These are phyloP conservation scores for Termitomyces sp. DNA, from an alignment of 768 basidiomycete genomes.

Conservation along the genomic window DNA sequence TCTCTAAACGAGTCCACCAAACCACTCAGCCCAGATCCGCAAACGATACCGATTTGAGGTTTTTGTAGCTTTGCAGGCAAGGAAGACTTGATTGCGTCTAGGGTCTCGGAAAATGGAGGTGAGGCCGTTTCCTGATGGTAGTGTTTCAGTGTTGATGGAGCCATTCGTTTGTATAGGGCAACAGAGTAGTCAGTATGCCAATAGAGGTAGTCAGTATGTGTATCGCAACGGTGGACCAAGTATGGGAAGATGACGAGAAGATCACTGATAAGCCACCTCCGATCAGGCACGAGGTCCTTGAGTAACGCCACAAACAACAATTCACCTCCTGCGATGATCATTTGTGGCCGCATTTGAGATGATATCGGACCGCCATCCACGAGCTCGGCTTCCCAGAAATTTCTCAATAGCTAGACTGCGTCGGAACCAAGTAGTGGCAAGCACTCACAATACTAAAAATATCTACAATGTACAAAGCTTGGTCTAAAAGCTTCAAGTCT, in stretches of 20 bases:
- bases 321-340: too few species aligned
- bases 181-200: not conserved
- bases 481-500: not conserved
- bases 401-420: too few species aligned
- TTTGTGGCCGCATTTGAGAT: not conserved
- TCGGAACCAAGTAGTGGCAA: not conserved
- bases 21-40: slow-evolving; percentile 81
- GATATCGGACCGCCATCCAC: not conserved
- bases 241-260: not conserved
- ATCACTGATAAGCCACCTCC: not conserved
- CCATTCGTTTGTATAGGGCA: not conserved
- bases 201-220: not conserved
- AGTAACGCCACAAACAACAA: too few species aligned
- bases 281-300: not conserved
- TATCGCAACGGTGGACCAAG: not conserved
- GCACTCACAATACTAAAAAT: not conserved
- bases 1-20: slow-evolving; percentile 59
- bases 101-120: slow-evolving; percentile 19
- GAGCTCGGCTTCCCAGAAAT: not conserved
- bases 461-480: not conserved
- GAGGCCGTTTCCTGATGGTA: not conserved
- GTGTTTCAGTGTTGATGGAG: not conserved
- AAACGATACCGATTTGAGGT: slow-evolving; percentile 78
- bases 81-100: slow-evolving; percentile 24
- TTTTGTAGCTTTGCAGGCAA: slow-evolving; percentile 30